Evolutionary conservation across 805 yeast species (phyloP).

Genomic region (Candida bentonensis): DNA sequence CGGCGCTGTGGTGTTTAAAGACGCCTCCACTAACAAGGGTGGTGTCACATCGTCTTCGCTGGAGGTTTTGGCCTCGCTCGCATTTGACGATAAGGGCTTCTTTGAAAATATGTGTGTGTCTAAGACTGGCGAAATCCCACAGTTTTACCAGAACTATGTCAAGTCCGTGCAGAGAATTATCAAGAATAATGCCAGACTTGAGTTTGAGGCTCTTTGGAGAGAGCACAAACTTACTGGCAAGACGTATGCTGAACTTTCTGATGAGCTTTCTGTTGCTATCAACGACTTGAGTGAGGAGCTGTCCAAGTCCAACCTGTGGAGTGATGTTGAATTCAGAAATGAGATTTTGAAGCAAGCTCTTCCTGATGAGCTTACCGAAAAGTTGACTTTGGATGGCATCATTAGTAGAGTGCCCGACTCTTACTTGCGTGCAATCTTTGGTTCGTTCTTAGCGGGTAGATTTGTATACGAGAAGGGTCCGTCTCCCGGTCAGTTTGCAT

Average conservation of each 20-base stretch:
- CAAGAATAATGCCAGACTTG: constrained; percentile 64
- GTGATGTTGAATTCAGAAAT: constrained; percentile 63
- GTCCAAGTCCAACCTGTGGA: constrained; percentile 71
- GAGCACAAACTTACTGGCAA: constrained; percentile 50
- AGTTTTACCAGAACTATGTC: constrained; percentile 73
- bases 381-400: constrained; percentile 49
- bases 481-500: constrained; percentile 52
- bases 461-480: constrained; percentile 75
- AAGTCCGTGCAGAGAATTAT: constrained; percentile 66
- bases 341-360: constrained; percentile 63
- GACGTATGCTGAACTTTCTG: constrained; percentile 54
- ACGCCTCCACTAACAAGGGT: constrained; percentile 95
- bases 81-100: constrained; percentile 77
- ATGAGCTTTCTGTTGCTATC: constrained; percentile 67
- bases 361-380: constrained; percentile 54
- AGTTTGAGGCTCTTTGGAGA: constrained; percentile 79
- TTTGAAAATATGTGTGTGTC: constrained; percentile 60
- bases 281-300: constrained; percentile 78
- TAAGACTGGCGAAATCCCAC: constrained; percentile 42
- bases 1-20: constrained; percentile 80
- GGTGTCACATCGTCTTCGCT: constrained; percentile 96
- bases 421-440: constrained; percentile 78
- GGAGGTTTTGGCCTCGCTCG: constrained; percentile 88
- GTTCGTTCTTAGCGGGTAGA: constrained; percentile 69
- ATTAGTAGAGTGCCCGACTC: constrained; percentile 72